Conservation (phyloP, 768 basidiomycete genomes). For the Lentinula sp. region DNA sequence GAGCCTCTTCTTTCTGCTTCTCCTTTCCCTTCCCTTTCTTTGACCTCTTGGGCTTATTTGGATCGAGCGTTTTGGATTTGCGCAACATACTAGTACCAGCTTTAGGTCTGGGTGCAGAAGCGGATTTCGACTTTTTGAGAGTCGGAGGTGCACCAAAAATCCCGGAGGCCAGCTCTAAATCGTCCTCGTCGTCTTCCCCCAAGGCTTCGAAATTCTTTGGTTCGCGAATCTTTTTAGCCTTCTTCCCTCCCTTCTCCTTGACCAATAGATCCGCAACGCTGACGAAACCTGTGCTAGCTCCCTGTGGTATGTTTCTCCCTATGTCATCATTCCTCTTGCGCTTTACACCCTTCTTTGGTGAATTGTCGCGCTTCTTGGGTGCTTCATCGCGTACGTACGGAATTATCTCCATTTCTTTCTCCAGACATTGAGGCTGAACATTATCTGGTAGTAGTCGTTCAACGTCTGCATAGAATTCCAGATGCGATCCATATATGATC, state of each 20-base stretch:
- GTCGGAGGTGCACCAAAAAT: constrained; percentile 36
- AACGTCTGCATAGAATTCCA: constrained; percentile 93
- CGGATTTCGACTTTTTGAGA: constrained; percentile 29
- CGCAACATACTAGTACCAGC: constrained; percentile 29
- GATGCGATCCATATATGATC: constrained; percentile 78
- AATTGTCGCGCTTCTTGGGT: constrained; percentile 26
- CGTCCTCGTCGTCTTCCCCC: constrained; percentile 62
- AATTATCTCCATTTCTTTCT: constrained; percentile 80
- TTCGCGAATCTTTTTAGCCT: constrained; percentile 33
- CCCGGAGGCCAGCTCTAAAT: constrained; percentile 60
- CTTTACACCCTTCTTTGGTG: constrained; percentile 39
- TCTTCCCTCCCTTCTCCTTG: constrained; percentile 39
- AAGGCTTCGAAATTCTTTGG: constrained; percentile 42
- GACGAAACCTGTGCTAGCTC: constrained; percentile 70
- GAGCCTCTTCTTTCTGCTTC: constrained; percentile 2
- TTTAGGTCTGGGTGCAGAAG: constrained; percentile 21
- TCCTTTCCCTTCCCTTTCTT: constrained; percentile 19
- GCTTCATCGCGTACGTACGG: constrained; percentile 54
- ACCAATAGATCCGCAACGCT: constrained; percentile 56
- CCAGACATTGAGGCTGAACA: constrained; percentile 68
- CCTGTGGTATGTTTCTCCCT: constrained; percentile 64
- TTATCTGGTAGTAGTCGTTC: constrained; percentile 77
- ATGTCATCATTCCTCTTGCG: constrained; percentile 68
- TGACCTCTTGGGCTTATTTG: constrained; percentile 17
- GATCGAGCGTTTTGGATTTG: constrained; percentile 37